Percentiles rank a stretch among this genome's conserved stretches.
phyloP scores from a whole-genome alignment of 2,329 filamentous ascomycete genomes.

The Xylaria sp. region DNA sequence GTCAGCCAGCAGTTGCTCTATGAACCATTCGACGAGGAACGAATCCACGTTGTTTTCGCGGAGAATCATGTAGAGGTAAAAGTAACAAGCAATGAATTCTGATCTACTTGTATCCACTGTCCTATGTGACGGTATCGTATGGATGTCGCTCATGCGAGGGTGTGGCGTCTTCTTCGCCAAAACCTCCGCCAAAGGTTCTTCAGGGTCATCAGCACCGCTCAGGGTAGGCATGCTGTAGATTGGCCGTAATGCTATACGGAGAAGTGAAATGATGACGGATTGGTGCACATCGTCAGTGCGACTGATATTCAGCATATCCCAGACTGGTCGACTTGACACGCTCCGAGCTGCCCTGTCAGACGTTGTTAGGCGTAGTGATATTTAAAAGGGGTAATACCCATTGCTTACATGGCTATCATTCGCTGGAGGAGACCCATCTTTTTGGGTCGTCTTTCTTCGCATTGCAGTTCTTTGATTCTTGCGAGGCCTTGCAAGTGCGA shows the following conservation, averaged over 20 bases:
- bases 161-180: conserved; percentile 45
- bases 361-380: conserved; percentile 36
- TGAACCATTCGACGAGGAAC: conserved; percentile 58
- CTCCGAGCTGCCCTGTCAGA: conserved; percentile 54
- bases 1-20: conserved; percentile 59
- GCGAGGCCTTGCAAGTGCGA: conserved; percentile 57
- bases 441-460: conserved; percentile 45
- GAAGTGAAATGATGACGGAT: conserved; percentile 58
- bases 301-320: conserved; percentile 54
- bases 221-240: conserved; percentile 49
- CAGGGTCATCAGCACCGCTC: conserved; percentile 42
- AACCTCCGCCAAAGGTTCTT: conserved; percentile 46
- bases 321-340: conserved; percentile 54
- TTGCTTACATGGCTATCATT: conserved; percentile 56
- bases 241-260: conserved; percentile 58
- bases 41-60: conserved; percentile 56
- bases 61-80: conserved; percentile 60
- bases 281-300: conserved; percentile 56
- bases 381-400: not conserved
- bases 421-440: conserved; percentile 55
- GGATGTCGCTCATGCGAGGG: conserved; percentile 35
- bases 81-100: conserved; percentile 60
- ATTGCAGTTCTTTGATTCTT: conserved; percentile 50
- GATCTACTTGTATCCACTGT: conserved; percentile 55
- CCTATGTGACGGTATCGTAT: conserved; percentile 29